Evolutionary conservation across 2,329 filamentous ascomycete species (phyloP).

Genomic region (Paecilomyces sp.): DNA sequence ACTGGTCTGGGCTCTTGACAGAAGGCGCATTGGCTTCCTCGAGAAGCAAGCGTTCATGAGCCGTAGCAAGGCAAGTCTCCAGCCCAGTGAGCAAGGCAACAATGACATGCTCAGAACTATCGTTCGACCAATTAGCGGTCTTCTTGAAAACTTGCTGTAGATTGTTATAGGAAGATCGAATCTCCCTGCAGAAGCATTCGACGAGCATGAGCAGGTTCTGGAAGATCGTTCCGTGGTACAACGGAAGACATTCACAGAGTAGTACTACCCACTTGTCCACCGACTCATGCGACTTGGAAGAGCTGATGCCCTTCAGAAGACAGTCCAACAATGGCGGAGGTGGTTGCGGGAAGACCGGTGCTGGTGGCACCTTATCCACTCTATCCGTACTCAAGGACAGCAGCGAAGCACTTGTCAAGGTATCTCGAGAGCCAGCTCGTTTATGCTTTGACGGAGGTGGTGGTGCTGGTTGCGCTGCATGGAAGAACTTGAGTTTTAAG

Average conservation of each 20-base stretch:
- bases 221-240: constrained; percentile 80
- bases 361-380: constrained; percentile 27
- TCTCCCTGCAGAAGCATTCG: constrained; percentile 77
- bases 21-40: constrained; percentile 66
- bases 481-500: constrained; percentile 53
- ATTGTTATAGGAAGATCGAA: constrained; percentile 63
- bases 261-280: constrained; percentile 91
- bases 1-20: constrained; percentile 72
- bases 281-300: constrained; percentile 63
- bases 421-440: constrained; percentile 32
- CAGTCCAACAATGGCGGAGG: constrained; percentile 70
- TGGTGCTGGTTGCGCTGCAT: constrained; percentile 26
- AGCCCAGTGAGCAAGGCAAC: constrained; percentile 88
- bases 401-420: constrained; percentile 33
- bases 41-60: constrained; percentile 70
- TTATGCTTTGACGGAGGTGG: constrained; percentile 25
- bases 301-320: constrained; percentile 72
- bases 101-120: constrained; percentile 51
- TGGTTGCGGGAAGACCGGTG: constrained; percentile 29
- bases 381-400: constrained; percentile 41
- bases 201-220: constrained; percentile 86
- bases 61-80: constrained; percentile 80
- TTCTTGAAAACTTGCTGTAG: constrained; percentile 49
- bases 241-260: constrained; percentile 71
- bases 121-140: constrained; percentile 27